Conservation (phyloP, 257 asterid species). For the Voacanga thouarsii region DNA sequence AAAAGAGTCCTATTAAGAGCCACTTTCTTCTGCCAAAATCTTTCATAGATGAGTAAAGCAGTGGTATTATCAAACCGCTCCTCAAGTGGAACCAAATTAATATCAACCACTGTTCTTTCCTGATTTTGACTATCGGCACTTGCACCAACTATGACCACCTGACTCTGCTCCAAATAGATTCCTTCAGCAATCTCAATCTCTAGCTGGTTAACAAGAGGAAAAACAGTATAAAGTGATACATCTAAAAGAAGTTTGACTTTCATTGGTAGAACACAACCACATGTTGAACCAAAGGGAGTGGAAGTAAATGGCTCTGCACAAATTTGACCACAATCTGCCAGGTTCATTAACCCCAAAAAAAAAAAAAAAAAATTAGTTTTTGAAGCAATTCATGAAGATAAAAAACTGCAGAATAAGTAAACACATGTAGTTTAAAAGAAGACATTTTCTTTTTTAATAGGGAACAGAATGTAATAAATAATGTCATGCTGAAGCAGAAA, state of each 20-base stretch:
- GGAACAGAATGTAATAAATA: background rate
- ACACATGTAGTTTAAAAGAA: too few species aligned
- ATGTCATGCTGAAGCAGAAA: background rate
- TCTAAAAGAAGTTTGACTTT: conserved; percentile 83
- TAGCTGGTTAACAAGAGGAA: conserved; percentile 74
- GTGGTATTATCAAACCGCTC: conserved; percentile 94
- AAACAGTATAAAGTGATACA: conserved; percentile 68
- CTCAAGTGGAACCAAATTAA: conserved; percentile 86
- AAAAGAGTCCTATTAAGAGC: conserved; percentile 80
- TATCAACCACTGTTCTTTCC: conserved; percentile 73
- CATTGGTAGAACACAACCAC: conserved; percentile 94
- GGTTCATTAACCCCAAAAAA: conserved; percentile 17
- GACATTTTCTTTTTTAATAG: background rate
- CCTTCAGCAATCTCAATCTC: conserved; percentile 95
- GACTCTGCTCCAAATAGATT: conserved; percentile 81
- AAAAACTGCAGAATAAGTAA: conserved; percentile 1
- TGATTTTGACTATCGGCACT: conserved; percentile 77
- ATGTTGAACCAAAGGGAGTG: conserved; percentile 80
- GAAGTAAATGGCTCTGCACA: conserved; percentile 85
- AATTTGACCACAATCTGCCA: conserved; percentile 82
- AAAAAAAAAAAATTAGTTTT: conserved; percentile 14
- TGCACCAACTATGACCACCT: conserved; percentile 84
- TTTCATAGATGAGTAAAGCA: conserved; percentile 75
- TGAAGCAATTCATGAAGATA: background rate
- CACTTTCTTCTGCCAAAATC: conserved; percentile 81